Evolutionary conservation across 2,329 filamentous ascomycete genomes (phyloP).

Genomic region (Aspergillus novofumigatus): DNA sequence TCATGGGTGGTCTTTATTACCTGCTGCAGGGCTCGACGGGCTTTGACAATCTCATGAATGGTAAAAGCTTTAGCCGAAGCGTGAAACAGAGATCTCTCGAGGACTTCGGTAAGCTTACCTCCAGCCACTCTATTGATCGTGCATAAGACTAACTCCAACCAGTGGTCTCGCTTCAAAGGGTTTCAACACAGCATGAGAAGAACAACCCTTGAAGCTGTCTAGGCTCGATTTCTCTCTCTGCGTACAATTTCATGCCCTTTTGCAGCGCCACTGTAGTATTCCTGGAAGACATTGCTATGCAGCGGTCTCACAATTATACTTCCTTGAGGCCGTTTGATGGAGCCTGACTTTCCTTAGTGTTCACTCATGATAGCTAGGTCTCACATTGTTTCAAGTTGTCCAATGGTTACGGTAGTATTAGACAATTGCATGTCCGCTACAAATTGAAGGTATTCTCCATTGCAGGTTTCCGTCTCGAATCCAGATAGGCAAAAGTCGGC

Average conservation of each 20-base stretch:
- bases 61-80: conserved; percentile 76
- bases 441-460: not conserved
- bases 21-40: conserved; percentile 74
- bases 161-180: conserved; percentile 86
- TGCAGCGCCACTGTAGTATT: not conserved
- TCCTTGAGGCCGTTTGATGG: not conserved
- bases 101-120: conserved; percentile 70
- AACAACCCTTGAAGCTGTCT: conserved; percentile 37
- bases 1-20: conserved; percentile 75
- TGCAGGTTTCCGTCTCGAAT: not conserved
- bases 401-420: not conserved
- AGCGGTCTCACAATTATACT: not conserved
- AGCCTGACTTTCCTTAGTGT: not conserved
- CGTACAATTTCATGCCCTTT: not conserved
- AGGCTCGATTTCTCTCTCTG: not conserved
- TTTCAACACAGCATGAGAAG: conserved; percentile 90
- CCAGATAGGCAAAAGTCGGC: not conserved
- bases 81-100: conserved; percentile 78
- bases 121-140: not conserved
- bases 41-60: conserved; percentile 92
- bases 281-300: not conserved
- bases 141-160: conserved; percentile 46
- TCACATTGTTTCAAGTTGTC: not conserved
- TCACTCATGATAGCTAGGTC: not conserved
- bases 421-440: not conserved